Base-by-base conservation (phyloP, 2,329 filamentous ascomycete genomes). In the Grosmannia clavigera region DNA sequence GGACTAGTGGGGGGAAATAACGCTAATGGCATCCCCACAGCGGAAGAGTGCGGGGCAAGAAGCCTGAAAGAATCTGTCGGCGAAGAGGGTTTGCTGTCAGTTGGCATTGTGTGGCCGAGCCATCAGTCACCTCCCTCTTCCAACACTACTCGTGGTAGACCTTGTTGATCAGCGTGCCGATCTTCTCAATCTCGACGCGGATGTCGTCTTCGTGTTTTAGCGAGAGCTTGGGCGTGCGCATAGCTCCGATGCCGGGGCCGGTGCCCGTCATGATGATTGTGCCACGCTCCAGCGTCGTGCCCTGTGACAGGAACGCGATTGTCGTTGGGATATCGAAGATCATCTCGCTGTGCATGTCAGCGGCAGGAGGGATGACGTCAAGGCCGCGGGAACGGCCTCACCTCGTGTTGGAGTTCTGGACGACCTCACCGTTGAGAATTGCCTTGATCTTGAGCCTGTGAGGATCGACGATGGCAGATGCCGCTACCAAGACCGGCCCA, bases 181-280 rank as follows among this genome's bases (percentile, higher is more conserved):
- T 70, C 55, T 65, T 58, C 40, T 70, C 68, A 63, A 76, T 72
- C 55, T 71, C 66, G 3, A 76, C 70, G 40, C 69, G 64, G 57
- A 75, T 72, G 57, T 65, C 65, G 57, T 66, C 65, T 16, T 55
- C 62, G 60, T 65, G 58, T 46, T 64, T 48, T 4, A 66, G 57
- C 50, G 56, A 50, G 27, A 66, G 59, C 61, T 63, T 64, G 57
- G 74, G 73, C 35, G 71, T 70, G 40, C 72, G 68, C 65, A 72
- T 72, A 3, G 70, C 69, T 5, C 76, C 76, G 22, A 78, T 74
- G 29, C 76, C 75, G 0, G 71, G 69, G 0, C 70, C 71, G 1
- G 75, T 76, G 5, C 74, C 73, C 1, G 72, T 75, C 67, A 74
- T 70, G 54, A 75, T 72, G 25, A 73, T 58, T 2, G 71, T 74